Base-by-base conservation (phyloP, 2,329 filamentous ascomycete species). In the Macroventuria anomochaeta region DNA sequence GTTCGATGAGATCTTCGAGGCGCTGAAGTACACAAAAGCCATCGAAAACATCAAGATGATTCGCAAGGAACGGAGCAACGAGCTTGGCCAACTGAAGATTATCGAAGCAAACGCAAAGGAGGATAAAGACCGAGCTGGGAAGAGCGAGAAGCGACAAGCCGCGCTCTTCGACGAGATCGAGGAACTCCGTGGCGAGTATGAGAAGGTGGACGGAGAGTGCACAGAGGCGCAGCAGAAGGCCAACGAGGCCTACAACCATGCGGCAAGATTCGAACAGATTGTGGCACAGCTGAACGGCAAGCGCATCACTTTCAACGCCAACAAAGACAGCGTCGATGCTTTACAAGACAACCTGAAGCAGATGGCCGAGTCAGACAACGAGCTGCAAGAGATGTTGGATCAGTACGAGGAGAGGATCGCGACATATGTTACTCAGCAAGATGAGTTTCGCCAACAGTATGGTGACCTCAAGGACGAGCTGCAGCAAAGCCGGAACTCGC, bases 1-100 rank as follows among this genome's bases (percentile, higher is more conserved):
- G 46, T 99, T 99, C 56, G 95, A 99, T 70, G 91, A 96, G 71
- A 99, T 99, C 10, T 99, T 99, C 63, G 95, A 97, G 76, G 95
- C 95, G 1, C 81, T 91, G 76, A 97, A 96, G 72, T 99, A 97
- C 75, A 96, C 93, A 28, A 97, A 96, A 69, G 95, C 93, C 15
- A 96, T 99, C 55, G 93, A 97, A 38, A 96, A 96, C 72, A 89
- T 99, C 71, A 97, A 96, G 70, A 74, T 87, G 8, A 81, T 97
- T 42, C 84, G 88, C 32, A 99, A 97, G 77, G 88, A 87, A 61
- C 88, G 96, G 61, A 88, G 87, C 29, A 86, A 89, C 59, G 84
- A 93, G 57, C 81, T 97, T 8, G 83, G 80, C 13, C 85, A 88
- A 56, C 83, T 89, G 52, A 91, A 90, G 67, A 85, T 88, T 36